Conservation (phyloP, 352 stramenopile genomes). For the Thalassiosira exigua region DNA sequence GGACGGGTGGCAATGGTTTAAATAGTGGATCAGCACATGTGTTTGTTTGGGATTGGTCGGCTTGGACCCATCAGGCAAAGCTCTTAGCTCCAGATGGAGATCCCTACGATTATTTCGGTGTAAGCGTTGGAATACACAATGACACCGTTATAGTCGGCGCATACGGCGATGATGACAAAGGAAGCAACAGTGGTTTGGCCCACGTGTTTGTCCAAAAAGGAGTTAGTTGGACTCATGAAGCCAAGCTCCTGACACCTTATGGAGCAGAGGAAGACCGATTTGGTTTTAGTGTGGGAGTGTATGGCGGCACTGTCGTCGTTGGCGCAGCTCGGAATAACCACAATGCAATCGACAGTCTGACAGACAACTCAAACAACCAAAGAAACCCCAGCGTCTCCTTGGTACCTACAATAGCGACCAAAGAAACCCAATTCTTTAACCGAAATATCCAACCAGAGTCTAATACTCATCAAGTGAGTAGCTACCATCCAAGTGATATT, state of each 20-base stretch:
- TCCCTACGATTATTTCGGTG: slow-evolving; percentile 40
- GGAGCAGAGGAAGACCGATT: slow-evolving; percentile 38
- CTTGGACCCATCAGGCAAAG: slow-evolving; percentile 27
- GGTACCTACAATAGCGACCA: too few relatives aligned
- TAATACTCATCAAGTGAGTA: too few relatives aligned
- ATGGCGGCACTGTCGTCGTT: slow-evolving; percentile 39
- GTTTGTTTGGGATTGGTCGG: neutral
- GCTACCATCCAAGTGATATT: too few relatives aligned
- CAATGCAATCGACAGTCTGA: too few relatives aligned
- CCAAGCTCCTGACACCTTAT: slow-evolving; percentile 34
- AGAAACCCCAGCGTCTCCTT: too few relatives aligned
- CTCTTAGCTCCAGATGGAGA: slow-evolving; percentile 20
- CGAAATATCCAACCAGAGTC: too few relatives aligned
- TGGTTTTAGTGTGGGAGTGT: slow-evolving; percentile 33
- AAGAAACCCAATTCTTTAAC: too few relatives aligned
- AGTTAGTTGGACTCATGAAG: slow-evolving; percentile 18
- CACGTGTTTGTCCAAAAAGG: slow-evolving; percentile 37
- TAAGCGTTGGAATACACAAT: slow-evolving; percentile 21
- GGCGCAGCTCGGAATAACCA: slow-evolving; percentile 40
- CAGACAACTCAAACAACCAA: too few relatives aligned
- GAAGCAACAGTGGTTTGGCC: slow-evolving; percentile 31
- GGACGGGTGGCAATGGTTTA: neutral
- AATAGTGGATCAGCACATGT: slow-evolving; percentile 4
- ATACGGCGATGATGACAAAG: slow-evolving; percentile 40
- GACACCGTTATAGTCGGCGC: slow-evolving; percentile 35